These are phyloP conservation scores for Eucalyptus erythrocorys DNA, from an alignment of 345 rosid species.

Conservation along the genomic window DNA sequence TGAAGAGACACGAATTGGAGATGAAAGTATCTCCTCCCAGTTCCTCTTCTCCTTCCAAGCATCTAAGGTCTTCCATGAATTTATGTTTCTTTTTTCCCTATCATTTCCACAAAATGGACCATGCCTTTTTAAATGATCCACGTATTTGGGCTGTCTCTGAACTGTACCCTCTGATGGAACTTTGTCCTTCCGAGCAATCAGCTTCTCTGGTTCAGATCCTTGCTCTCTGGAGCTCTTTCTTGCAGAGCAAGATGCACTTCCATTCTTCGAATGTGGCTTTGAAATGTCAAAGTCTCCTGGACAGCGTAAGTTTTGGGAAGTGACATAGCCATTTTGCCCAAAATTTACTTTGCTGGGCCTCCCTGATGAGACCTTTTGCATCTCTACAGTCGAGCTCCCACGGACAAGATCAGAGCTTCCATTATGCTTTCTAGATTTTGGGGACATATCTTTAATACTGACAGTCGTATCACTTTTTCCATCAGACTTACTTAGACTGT, in stretches of 20 bases:
- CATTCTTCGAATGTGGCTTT: constrained; percentile 20
- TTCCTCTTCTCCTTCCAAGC: constrained; percentile 82
- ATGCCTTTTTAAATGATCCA: constrained; percentile 27
- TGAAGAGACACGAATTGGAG: constrained; percentile 51
- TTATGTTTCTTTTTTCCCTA: constrained; percentile 33
- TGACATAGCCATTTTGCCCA: constrained; percentile 7
- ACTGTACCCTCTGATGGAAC: constrained; percentile 4
- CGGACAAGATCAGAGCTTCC: constrained; percentile 10
- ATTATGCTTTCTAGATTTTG: constrained; percentile 13
- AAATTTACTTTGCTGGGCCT: constrained; percentile 21
- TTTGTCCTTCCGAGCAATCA: constrained; percentile 31
- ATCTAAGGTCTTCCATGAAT: constrained; percentile 56
- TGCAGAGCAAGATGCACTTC: constrained; percentile 8
- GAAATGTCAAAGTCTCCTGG: constrained; percentile 6
- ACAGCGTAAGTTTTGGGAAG: constrained; percentile 9
- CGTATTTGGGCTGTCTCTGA: constrained; percentile 25
- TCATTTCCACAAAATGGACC: constrained; percentile 31
- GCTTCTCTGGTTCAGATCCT: constrained; percentile 29
- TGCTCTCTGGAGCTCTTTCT: constrained; percentile 41
- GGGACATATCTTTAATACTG: constrained; percentile 5
- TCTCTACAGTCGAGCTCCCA: not conserved
- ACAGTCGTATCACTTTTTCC: constrained; percentile 4
- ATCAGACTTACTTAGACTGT: constrained; percentile 7
- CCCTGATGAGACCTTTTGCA: not conserved
- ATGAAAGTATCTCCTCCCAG: constrained; percentile 65